Evolutionary conservation across 2,329 filamentous ascomycete species (phyloP).

Genomic region (Cercospora nicotianae): DNA sequence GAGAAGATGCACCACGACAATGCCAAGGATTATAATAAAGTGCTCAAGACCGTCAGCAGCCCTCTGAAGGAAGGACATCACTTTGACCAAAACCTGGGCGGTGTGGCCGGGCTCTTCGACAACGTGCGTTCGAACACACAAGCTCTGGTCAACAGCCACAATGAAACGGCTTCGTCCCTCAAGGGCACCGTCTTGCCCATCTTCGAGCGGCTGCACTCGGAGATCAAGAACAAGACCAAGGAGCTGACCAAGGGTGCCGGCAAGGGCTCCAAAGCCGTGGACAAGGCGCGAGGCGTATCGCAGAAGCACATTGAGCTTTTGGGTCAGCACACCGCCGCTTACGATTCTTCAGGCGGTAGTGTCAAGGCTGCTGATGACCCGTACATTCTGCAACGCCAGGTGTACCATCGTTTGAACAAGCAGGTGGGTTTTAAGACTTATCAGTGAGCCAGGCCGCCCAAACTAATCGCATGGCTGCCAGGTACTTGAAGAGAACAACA

Average conservation of each 20-base stretch:
- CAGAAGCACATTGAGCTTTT: conserved; percentile 97
- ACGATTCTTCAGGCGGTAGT: conserved; percentile 72
- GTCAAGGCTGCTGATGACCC: conserved; percentile 76
- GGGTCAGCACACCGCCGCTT: conserved; percentile 78
- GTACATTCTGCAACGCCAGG: conserved; percentile 79
- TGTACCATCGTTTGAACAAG: conserved; percentile 80
- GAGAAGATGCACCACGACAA: conserved; percentile 84
- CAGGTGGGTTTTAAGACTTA: conserved; percentile 50
- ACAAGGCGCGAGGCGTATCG: conserved; percentile 79
- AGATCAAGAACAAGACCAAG: conserved; percentile 96
- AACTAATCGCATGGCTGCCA: neutral
- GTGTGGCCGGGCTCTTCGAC: conserved; percentile 86
- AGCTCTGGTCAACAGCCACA: conserved; percentile 82
- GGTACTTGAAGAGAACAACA: conserved; percentile 92
- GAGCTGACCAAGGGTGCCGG: conserved; percentile 78
- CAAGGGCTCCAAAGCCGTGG: conserved; percentile 85
- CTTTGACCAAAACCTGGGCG: conserved; percentile 87
- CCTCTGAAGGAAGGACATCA: conserved; percentile 88
- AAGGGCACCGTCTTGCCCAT: conserved; percentile 83
- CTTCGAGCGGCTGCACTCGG: conserved; percentile 86
- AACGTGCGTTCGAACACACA: conserved; percentile 92
- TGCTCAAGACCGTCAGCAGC: conserved; percentile 85
- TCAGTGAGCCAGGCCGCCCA: too few relatives aligned
- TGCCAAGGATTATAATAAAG: conserved; percentile 92
- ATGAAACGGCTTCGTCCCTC: conserved; percentile 87